Evolutionary conservation across 768 basidiomycete genomes (phyloP).

Genomic region (Leccinum boreale): DNA sequence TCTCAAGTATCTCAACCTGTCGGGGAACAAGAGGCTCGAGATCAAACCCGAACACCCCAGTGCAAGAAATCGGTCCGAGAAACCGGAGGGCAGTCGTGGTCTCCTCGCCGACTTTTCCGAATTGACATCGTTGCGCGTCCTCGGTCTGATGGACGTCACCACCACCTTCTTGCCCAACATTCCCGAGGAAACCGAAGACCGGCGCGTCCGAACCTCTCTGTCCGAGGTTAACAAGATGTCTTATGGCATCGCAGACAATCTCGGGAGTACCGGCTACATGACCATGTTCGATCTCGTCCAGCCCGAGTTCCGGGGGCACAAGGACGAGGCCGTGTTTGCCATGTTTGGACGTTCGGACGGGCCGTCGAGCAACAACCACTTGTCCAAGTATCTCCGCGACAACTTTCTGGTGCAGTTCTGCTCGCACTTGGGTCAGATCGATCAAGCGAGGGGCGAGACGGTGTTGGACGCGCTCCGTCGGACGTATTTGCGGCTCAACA

Average conservation of each 20-base stretch:
- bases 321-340: constrained; percentile 87
- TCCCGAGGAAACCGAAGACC: constrained; percentile 82
- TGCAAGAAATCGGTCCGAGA: constrained; percentile 28
- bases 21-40: constrained; percentile 94
- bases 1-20: constrained; percentile 91
- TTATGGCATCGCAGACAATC: constrained; percentile 93
- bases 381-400: constrained; percentile 85
- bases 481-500: constrained; percentile 85
- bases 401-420: constrained; percentile 66
- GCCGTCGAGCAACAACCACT: constrained; percentile 54
- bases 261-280: constrained; percentile 76
- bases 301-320: constrained; percentile 71
- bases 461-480: constrained; percentile 78
- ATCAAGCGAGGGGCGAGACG: constrained; percentile 43
- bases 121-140: constrained; percentile 79
- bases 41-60: constrained; percentile 71
- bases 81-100: constrained; percentile 27
- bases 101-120: constrained; percentile 80
- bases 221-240: constrained; percentile 89
- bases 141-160: constrained; percentile 97
- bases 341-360: constrained; percentile 85
- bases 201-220: constrained; percentile 87
- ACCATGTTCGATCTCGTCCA: constrained; percentile 93
- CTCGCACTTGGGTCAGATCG: constrained; percentile 47
- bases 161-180: constrained; percentile 61